A percentile compares a stretch with the other conserved stretches of the same genome.
Conservation (phyloP, 371 early-diverging fungal genomes). For the Syncephalastrum contaminatum region DNA sequence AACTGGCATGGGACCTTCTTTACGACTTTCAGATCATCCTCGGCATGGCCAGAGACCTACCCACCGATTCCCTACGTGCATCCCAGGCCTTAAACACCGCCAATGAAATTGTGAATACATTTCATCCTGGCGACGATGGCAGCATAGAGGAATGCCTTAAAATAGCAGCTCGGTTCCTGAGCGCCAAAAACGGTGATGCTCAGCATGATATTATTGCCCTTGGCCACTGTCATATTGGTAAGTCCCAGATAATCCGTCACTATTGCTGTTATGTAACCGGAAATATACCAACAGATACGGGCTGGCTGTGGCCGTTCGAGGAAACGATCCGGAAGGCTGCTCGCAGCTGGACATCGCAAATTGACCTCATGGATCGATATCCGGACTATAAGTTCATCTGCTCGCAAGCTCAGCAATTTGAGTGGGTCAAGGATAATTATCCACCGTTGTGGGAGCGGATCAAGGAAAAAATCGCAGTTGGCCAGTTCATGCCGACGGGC, state of each 20-base stretch:
- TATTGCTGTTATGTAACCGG: not conserved
- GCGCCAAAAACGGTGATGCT: slow-evolving; percentile 47
- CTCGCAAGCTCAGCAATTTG: slow-evolving; percentile 95
- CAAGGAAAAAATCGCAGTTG: slow-evolving; percentile 62
- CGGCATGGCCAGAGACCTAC: slow-evolving; percentile 76
- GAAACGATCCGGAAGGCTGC: slow-evolving; percentile 97
- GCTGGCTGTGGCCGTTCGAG: slow-evolving; percentile 94
- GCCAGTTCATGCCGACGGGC: slow-evolving; percentile 92
- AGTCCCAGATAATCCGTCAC: slow-evolving; percentile 24
- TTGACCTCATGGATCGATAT: slow-evolving; percentile 81
- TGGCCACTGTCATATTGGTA: slow-evolving; percentile 88
- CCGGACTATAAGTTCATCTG: slow-evolving; percentile 90
- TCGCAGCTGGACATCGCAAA: slow-evolving; percentile 63
- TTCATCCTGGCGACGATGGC: slow-evolving; percentile 50
- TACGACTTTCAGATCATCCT: slow-evolving; percentile 81
- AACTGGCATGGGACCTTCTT: slow-evolving; percentile 65
- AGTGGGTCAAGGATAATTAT: slow-evolving; percentile 87
- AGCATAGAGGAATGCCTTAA: slow-evolving; percentile 58
- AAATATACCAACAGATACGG: slow-evolving; percentile 44
- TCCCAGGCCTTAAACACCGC: slow-evolving; percentile 81
- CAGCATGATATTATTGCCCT: slow-evolving; percentile 75
- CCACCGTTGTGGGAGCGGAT: slow-evolving; percentile 82
- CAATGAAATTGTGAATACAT: slow-evolving; percentile 82
- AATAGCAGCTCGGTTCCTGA: slow-evolving; percentile 66
- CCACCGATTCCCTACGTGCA: slow-evolving; percentile 66